Conservation (phyloP, 257 asterid genomes). For the Nicotiana paniculata region DNA sequence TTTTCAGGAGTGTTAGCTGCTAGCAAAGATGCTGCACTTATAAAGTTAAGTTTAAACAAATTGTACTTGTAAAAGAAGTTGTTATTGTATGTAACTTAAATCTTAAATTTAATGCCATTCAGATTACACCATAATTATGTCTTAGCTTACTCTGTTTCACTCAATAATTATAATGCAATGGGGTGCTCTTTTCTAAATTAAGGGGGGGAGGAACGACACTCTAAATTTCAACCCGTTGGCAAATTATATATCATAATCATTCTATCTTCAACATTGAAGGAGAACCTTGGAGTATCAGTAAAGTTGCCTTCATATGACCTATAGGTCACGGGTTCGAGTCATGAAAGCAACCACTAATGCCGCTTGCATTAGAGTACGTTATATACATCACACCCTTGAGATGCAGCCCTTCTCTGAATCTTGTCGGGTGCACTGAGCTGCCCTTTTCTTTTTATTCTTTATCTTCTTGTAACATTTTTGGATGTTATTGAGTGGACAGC, state of each 20-base stretch:
- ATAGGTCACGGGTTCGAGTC: too few relatives aligned
- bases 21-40: conserved; percentile 41
- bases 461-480: neutral
- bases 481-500: neutral
- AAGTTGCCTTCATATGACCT: too few relatives aligned
- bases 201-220: neutral
- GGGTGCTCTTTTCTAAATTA: neutral
- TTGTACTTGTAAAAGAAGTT: too few relatives aligned
- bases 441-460: neutral
- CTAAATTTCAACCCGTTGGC: neutral
- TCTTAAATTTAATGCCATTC: neutral
- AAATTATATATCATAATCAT: neutral
- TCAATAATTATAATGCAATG: neutral
- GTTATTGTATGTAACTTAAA: neutral
- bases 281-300: too few relatives aligned
- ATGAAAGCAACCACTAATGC: too few relatives aligned
- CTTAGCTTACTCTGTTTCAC: neutral
- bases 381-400: too few relatives aligned
- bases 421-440: too few relatives aligned
- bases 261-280: neutral
- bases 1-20: conserved; percentile 67
- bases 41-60: neutral
- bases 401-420: too few relatives aligned
- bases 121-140: neutral
- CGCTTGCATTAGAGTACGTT: too few relatives aligned